Percentiles rank a stretch among this genome's conserved stretches.
phyloP scores from a whole-genome alignment of 2,329 filamentous ascomycete genomes.

The Fusarium sp. region DNA sequence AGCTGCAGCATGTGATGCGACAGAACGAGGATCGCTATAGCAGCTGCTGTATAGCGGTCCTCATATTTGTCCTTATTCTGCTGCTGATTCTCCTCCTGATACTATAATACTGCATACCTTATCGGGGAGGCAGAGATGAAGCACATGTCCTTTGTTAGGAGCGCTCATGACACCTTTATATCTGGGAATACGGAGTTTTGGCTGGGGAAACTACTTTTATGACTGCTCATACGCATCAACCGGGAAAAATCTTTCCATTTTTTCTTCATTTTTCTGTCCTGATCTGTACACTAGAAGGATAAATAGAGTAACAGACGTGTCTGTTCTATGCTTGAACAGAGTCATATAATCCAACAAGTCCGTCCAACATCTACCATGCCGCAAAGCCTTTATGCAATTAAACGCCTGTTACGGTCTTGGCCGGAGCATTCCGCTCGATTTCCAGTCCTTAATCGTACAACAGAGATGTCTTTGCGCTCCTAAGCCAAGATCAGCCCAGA shows the following conservation, averaged over 20 bases:
- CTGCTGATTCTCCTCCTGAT: conserved; percentile 82
- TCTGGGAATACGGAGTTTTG: conserved; percentile 38
- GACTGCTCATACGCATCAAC: conserved; percentile 18
- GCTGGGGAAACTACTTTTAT: conserved; percentile 27
- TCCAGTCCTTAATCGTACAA: conserved; percentile 1
- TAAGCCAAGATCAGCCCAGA: conserved; percentile 60
- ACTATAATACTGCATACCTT: conserved; percentile 53
- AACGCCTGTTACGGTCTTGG: conserved; percentile 31
- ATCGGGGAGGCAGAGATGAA: neutral
- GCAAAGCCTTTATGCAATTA: conserved; percentile 9
- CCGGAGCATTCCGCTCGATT: conserved; percentile 1
- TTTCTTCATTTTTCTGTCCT: conserved; percentile 23
- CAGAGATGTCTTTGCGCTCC: conserved; percentile 1
- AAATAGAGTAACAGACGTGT: conserved; percentile 33
- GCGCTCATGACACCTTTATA: conserved; percentile 27
- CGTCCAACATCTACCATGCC: conserved; percentile 35
- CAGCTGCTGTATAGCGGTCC: conserved; percentile 88
- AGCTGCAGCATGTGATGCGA: conserved; percentile 84
- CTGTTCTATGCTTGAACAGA: conserved; percentile 21
- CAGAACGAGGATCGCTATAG: conserved; percentile 90
- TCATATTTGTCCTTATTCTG: conserved; percentile 90
- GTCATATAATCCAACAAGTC: conserved; percentile 40
- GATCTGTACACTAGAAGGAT: conserved; percentile 44
- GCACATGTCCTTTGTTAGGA: conserved; percentile 8
- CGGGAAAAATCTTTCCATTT: neutral